These are phyloP conservation scores for Theobroma grandiflorum DNA, from an alignment of 441 rosid species.

Conservation along the genomic window DNA sequence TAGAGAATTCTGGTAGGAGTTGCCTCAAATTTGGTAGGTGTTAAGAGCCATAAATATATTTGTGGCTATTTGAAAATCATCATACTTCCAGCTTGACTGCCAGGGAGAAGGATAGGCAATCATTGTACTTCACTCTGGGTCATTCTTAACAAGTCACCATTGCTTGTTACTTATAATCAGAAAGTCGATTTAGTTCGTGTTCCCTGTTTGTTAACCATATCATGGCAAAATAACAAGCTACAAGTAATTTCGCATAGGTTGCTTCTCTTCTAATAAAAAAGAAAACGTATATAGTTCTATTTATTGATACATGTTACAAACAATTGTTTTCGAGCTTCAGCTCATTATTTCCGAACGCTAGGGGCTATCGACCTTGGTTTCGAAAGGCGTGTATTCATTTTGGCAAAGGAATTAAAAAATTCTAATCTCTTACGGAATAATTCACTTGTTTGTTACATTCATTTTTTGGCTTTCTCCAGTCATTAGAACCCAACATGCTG, in stretches of 20 bases:
- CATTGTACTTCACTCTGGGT: background rate
- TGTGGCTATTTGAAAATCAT: too few relatives aligned
- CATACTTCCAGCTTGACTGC: background rate
- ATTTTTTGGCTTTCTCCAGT: constrained; percentile 2
- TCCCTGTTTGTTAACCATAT: background rate
- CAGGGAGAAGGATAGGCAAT: too few relatives aligned
- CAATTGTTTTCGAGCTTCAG: background rate
- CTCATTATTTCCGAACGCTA: background rate
- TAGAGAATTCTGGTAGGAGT: too few relatives aligned
- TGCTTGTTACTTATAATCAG: background rate
- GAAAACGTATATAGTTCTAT: background rate
- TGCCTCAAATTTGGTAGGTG: too few relatives aligned
- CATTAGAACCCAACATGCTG: constrained; percentile 76
- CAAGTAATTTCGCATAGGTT: background rate
- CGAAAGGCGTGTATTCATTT: background rate
- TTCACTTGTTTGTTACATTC: background rate
- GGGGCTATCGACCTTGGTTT: background rate
- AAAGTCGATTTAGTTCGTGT: background rate
- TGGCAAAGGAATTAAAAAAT: background rate
- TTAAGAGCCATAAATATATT: too few relatives aligned
- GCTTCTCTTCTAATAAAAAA: background rate
- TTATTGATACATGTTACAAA: background rate
- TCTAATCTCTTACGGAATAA: background rate
- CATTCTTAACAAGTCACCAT: background rate
- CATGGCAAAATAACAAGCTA: background rate